Conservation (phyloP, 2,329 filamentous ascomycete species). For the Trichothecium sympodiale region DNA sequence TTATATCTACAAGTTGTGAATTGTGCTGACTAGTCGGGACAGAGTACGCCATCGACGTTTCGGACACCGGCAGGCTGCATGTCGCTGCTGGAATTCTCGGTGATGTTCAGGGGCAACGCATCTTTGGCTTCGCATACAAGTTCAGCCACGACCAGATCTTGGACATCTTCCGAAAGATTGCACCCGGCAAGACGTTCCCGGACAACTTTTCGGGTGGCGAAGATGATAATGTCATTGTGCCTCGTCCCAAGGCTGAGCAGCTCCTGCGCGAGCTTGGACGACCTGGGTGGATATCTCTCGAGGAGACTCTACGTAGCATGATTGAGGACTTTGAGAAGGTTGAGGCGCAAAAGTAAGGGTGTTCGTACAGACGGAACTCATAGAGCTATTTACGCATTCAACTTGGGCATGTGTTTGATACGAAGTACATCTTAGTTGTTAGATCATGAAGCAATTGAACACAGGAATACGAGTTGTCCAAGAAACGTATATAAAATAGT, state of each 20-base stretch:
- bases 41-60: constrained; percentile 35
- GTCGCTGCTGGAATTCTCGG: constrained; percentile 37
- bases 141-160: constrained; percentile 34
- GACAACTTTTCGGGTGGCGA: constrained; percentile 13
- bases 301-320: not conserved
- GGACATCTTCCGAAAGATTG: constrained; percentile 12
- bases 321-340: not conserved
- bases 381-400: no score
- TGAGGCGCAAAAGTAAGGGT: no score
- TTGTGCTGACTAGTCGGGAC: no score
- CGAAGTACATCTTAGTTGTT: no score
- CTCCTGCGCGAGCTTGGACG: constrained; percentile 8
- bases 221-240: constrained; percentile 5
- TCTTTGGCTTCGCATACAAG: constrained; percentile 40
- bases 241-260: constrained; percentile 8
- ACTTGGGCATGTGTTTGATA: no score
- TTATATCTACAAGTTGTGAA: no score
- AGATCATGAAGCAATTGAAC: no score
- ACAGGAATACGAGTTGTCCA: no score
- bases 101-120: constrained; percentile 32
- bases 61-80: constrained; percentile 39
- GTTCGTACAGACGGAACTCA: no score
- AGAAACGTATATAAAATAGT: no score
- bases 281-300: constrained; percentile 10
- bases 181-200: constrained; percentile 9